Conservation (phyloP, 345 rosid species). For the Hypericum androsaemum region DNA sequence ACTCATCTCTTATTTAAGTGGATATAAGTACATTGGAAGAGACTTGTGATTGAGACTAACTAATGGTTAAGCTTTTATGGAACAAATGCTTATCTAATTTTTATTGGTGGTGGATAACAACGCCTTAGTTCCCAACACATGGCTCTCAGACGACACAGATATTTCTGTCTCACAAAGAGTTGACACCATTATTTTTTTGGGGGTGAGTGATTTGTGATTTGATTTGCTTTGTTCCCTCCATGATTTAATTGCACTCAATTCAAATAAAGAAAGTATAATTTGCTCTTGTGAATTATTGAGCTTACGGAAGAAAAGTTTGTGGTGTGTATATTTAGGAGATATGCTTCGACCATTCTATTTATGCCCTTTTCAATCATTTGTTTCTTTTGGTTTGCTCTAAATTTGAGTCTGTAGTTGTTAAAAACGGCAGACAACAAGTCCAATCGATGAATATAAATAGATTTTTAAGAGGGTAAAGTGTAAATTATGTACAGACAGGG, state of each 20-base stretch:
- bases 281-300: slow-evolving; percentile 1
- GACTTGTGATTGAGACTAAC: slow-evolving; percentile 3
- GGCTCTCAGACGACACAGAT: slow-evolving; percentile 18
- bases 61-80: slow-evolving; percentile 1
- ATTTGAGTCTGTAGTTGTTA: too few relatives aligned
- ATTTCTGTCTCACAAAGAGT: slow-evolving; percentile 36
- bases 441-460: too few relatives aligned
- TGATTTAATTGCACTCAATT: neutral
- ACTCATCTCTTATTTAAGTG: neutral
- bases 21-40: neutral
- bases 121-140: slow-evolving; percentile 9
- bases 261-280: neutral
- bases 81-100: neutral
- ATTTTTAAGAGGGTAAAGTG: too few relatives aligned
- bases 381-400: too few relatives aligned
- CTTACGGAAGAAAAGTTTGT: neutral
- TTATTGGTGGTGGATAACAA: neutral
- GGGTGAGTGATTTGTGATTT: slow-evolving; percentile 10
- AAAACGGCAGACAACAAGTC: too few relatives aligned
- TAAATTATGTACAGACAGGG: too few relatives aligned
- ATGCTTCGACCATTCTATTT: too few relatives aligned
- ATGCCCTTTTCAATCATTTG: too few relatives aligned
- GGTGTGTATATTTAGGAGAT: too few relatives aligned
- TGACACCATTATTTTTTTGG: slow-evolving; percentile 41
- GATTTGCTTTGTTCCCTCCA: slow-evolving; percentile 21